phyloP scores from a whole-genome alignment of 2,329 filamentous ascomycete species.

The Teratosphaeria zuluensis region DNA sequence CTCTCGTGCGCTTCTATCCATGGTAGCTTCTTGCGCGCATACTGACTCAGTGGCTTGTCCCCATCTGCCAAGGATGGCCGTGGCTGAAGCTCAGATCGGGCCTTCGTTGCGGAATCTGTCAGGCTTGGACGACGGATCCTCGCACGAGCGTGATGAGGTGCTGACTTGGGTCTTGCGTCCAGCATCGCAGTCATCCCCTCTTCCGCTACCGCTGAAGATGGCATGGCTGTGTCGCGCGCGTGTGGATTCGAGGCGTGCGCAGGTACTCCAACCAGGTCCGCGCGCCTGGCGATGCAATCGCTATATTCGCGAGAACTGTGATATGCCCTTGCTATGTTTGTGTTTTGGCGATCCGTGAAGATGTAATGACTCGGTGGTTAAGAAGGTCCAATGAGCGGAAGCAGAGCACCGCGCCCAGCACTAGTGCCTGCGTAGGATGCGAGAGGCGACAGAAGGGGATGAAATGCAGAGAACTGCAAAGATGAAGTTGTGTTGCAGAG shows the following conservation, averaged over 20 bases:
- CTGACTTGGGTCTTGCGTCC: not conserved
- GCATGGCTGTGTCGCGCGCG: not conserved
- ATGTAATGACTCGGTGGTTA: not conserved
- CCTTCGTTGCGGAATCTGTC: not conserved
- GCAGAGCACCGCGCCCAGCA: not conserved
- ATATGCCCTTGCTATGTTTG: not conserved
- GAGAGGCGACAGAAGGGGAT: not conserved
- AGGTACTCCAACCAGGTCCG: not conserved
- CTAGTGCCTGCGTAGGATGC: not conserved
- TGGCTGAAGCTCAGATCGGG: not conserved
- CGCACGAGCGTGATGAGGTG: not conserved
- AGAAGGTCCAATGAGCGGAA: not conserved
- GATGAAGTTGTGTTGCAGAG: not conserved
- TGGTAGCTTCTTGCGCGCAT: slow-evolving; percentile 17
- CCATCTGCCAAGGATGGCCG: not conserved
- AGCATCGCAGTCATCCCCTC: not conserved
- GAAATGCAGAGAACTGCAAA: not conserved
- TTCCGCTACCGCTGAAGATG: not conserved
- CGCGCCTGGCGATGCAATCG: not conserved
- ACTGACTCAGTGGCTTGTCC: not conserved
- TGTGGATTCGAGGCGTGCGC: not conserved
- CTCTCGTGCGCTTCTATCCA: slow-evolving; percentile 12
- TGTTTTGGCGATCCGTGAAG: not conserved
- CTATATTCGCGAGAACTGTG: not conserved
- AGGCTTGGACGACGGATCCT: not conserved